phyloP scores from a whole-genome alignment of 2,329 filamentous ascomycete species.

The Colletotrichum godetiae region DNA sequence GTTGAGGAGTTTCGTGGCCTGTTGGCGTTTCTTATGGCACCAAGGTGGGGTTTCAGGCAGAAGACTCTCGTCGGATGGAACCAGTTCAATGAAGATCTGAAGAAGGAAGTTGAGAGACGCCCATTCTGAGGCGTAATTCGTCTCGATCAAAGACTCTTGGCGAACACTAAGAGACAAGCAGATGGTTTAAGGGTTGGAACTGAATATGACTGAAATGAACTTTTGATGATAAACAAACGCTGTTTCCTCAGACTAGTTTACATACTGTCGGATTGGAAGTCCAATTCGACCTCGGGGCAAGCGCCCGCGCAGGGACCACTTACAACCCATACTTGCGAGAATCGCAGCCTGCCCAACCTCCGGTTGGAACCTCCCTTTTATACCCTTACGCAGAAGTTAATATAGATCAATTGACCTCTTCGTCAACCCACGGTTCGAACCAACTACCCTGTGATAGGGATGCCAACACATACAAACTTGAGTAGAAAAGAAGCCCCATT shows the following conservation, averaged over 20 bases:
- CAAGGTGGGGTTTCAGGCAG: background rate
- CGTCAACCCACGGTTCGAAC: too few species aligned
- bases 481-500: too few species aligned
- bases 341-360: too few species aligned
- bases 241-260: background rate
- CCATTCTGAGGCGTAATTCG: fast-evolving
- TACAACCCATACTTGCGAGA: too few species aligned
- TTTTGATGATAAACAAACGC: background rate
- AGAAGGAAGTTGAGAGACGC: constrained; percentile 3
- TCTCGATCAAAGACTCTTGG: background rate
- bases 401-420: too few species aligned
- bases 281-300: too few species aligned
- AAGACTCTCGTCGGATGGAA: background rate
- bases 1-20: constrained; percentile 1
- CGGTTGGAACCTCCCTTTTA: too few species aligned
- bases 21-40: background rate
- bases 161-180: fast-evolving
- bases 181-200: background rate
- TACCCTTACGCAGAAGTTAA: too few species aligned
- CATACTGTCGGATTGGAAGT: too few species aligned
- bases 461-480: too few species aligned
- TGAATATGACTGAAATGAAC: background rate
- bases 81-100: constrained; percentile 10
- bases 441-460: too few species aligned
- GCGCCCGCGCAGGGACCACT: too few species aligned